phyloP scores from a whole-genome alignment of 768 basidiomycete species.

The Leucocoprinus leucothites region DNA sequence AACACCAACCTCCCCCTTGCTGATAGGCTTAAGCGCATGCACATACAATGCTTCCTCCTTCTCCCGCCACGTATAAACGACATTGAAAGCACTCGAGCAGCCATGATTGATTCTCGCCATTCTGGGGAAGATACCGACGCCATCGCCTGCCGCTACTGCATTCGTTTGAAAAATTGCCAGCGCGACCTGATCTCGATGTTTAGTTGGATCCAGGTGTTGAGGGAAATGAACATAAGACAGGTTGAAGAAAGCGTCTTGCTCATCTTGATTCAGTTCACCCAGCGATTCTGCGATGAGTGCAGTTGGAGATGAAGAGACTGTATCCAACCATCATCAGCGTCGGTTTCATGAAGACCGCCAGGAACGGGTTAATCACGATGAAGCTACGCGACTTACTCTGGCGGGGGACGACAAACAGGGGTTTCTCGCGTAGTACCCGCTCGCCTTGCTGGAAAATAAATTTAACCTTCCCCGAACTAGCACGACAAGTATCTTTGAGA shows the following conservation, averaged over 20 bases:
- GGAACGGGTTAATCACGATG: constrained; percentile 8
- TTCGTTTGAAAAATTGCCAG: constrained; percentile 69
- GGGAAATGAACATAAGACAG: constrained; percentile 58
- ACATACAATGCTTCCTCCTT: constrained; percentile 47
- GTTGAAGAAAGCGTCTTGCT: constrained; percentile 44
- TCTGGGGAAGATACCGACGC: constrained; percentile 62
- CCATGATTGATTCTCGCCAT: constrained; percentile 70
- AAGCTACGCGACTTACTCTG: constrained; percentile 32
- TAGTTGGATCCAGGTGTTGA: constrained; percentile 30
- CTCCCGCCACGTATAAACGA: constrained; percentile 59
- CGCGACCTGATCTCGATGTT: constrained; percentile 42
- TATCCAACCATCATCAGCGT: neutral
- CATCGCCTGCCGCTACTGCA: constrained; percentile 50
- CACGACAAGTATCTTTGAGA: neutral
- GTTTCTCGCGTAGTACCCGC: constrained; percentile 50
- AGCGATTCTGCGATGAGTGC: constrained; percentile 37
- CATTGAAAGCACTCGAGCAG: constrained; percentile 65
- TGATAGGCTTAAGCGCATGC: constrained; percentile 53
- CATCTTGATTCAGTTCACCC: constrained; percentile 25
- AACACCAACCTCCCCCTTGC: constrained; percentile 43
- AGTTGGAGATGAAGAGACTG: constrained; percentile 45
- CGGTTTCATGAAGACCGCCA: neutral
- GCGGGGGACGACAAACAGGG: constrained; percentile 50
- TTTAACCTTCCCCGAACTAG: neutral
- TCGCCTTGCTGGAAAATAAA: constrained; percentile 49